Percentiles rank a stretch among this genome's conserved stretches.
Evolutionary conservation across 192 early-diverging fungal genomes (phyloP).

Genomic region (Coemansia sp.): DNA sequence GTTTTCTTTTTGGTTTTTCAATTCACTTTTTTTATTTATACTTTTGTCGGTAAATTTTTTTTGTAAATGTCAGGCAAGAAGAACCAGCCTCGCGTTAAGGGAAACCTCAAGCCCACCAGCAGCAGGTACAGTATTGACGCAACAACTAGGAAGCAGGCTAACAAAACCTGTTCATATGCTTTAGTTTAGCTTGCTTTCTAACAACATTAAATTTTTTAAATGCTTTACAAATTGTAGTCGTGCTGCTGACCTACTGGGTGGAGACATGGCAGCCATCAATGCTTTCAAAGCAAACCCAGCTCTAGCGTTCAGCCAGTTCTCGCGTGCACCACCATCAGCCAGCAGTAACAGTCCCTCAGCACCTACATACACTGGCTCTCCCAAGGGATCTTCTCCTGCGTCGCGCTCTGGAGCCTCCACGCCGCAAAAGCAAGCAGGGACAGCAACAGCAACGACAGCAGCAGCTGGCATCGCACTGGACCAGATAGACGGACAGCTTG

Average conservation of each 20-base stretch:
- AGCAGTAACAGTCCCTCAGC: not conserved
- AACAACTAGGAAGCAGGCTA: no score
- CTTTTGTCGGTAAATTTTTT: not conserved
- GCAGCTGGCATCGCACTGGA: conserved; percentile 33
- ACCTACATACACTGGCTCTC: conserved; percentile 14
- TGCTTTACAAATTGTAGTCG: conserved; percentile 20
- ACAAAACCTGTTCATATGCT: no score
- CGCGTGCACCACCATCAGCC: conserved; percentile 32
- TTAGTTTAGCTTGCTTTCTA: no score
- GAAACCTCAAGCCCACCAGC: conserved; percentile 80
- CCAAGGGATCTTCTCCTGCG: conserved; percentile 9
- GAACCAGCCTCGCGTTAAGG: conserved; percentile 74
- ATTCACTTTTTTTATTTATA: not conserved
- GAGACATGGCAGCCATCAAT: conserved; percentile 37
- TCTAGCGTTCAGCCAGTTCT: conserved; percentile 68
- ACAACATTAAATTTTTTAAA: not conserved
- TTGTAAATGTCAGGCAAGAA: conserved; percentile 45
- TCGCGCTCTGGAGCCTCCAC: conserved; percentile 13
- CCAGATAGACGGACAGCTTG: conserved; percentile 60
- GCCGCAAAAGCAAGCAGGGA: not conserved
- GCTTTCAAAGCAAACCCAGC: conserved; percentile 58
- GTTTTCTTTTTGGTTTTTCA: conserved; percentile 3
- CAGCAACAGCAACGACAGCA: conserved; percentile 8
- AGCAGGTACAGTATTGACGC: conserved; percentile 65
- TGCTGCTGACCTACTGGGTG: conserved; percentile 44